Conservation (phyloP, 176 grass and related monocot species). For the Luzula sylvatica region DNA sequence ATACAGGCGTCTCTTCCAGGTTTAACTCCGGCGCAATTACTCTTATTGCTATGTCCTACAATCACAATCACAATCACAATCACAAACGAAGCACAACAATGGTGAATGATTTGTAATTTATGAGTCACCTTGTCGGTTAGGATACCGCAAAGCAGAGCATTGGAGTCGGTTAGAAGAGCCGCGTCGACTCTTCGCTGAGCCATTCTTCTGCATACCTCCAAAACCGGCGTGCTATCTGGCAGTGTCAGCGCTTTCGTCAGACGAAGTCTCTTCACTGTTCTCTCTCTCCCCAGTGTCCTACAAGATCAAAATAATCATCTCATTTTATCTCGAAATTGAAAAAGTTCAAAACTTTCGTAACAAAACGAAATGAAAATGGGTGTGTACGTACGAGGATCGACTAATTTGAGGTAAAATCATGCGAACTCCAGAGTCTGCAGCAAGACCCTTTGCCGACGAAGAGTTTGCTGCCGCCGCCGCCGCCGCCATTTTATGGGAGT, state of each 20-base stretch:
- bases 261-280: constrained; percentile 63
- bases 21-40: constrained; percentile 42
- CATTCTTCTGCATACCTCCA: constrained; percentile 68
- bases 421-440: constrained; percentile 4
- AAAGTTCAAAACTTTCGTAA: neutral
- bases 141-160: constrained; percentile 69
- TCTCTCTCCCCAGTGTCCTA: constrained; percentile 51
- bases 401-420: neutral
- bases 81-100: neutral
- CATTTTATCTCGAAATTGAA: neutral
- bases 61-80: neutral
- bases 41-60: constrained; percentile 45
- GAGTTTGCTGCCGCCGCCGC: neutral
- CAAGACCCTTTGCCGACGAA: neutral
- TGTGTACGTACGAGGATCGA: constrained; percentile 12
- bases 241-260: constrained; percentile 62
- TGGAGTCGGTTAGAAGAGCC: constrained; percentile 64
- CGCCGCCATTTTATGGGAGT: constrained; percentile 15
- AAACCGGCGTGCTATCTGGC: constrained; percentile 57
- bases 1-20: constrained; percentile 48
- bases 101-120: neutral
- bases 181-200: constrained; percentile 47
- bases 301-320: neutral
- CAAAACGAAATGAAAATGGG: neutral
- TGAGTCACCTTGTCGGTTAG: constrained; percentile 53